Conservation (phyloP, 257 asterid genomes). For the Lycium ferocissimum region DNA sequence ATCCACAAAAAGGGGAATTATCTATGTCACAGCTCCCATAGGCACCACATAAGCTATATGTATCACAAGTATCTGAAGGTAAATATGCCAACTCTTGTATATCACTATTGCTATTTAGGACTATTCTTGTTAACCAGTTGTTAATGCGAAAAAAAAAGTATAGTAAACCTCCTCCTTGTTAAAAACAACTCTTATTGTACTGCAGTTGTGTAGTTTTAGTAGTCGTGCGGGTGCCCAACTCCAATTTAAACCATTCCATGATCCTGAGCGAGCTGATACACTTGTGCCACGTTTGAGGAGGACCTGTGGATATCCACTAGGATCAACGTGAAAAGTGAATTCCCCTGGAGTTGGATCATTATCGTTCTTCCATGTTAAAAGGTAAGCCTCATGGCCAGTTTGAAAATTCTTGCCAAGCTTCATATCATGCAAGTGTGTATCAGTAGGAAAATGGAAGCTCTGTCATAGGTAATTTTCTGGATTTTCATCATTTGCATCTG, state of each 20-base stretch:
- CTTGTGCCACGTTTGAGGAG: not conserved
- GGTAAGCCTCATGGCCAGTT: slow-evolving; percentile 12
- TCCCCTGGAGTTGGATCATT: not conserved
- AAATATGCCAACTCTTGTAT: not conserved
- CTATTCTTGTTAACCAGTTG: not conserved
- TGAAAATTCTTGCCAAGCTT: slow-evolving; percentile 40
- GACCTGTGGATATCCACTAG: slow-evolving; percentile 30
- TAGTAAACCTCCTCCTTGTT: not conserved
- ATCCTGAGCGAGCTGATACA: not conserved
- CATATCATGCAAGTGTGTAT: slow-evolving; percentile 35
- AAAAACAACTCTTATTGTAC: too few relatives aligned
- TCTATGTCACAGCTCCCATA: too few relatives aligned
- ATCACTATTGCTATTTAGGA: not conserved
- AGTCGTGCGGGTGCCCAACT: not conserved
- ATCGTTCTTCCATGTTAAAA: not conserved
- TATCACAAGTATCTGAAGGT: slow-evolving; percentile 19
- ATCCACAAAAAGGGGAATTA: not conserved
- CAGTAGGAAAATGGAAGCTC: slow-evolving; percentile 36
- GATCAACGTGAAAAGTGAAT: slow-evolving; percentile 32
- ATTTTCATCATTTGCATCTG: slow-evolving; percentile 41
- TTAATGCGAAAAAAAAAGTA: not conserved
- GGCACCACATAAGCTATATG: too few relatives aligned
- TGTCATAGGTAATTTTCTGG: slow-evolving; percentile 37
- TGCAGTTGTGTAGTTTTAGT: not conserved
- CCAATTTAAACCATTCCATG: too few relatives aligned